These are phyloP conservation scores for Aegilops longissima DNA, from an alignment of 176 grass and related monocot species.

Conservation along the genomic window DNA sequence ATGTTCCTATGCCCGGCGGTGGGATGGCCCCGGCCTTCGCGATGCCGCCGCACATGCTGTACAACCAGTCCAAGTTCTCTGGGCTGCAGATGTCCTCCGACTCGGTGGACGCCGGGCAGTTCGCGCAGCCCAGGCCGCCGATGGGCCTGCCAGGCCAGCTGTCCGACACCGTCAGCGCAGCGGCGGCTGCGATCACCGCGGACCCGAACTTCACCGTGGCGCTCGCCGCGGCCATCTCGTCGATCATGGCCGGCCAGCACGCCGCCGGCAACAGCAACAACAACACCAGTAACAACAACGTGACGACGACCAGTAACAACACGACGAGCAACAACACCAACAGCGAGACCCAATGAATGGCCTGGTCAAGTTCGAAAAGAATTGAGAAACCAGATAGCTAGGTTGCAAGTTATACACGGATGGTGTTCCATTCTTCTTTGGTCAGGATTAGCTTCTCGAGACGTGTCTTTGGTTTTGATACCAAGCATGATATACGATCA, in stretches of 20 bases:
- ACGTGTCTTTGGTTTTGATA: constrained; percentile 15
- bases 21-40: constrained; percentile 34
- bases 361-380: not conserved
- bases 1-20: constrained; percentile 29
- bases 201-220: constrained; percentile 93
- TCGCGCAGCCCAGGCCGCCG: constrained; percentile 41
- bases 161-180: constrained; percentile 62
- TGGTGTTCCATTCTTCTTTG: not conserved
- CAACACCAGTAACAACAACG: constrained; percentile 35
- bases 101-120: constrained; percentile 21
- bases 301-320: constrained; percentile 39
- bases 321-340: constrained; percentile 50
- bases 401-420: not conserved
- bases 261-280: constrained; percentile 21
- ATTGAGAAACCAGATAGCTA: constrained; percentile 10
- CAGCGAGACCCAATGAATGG: constrained; percentile 37
- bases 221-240: constrained; percentile 80
- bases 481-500: constrained; percentile 18
- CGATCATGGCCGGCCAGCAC: constrained; percentile 64
- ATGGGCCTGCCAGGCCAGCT: constrained; percentile 10
- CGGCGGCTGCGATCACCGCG: constrained; percentile 67
- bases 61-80: constrained; percentile 72
- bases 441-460: constrained; percentile 28
- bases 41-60: constrained; percentile 39
- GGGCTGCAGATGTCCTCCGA: constrained; percentile 70